These are phyloP conservation scores for Aspergillus novofumigatus DNA, from an alignment of 2,329 filamentous ascomycete species.

Conservation along the genomic window DNA sequence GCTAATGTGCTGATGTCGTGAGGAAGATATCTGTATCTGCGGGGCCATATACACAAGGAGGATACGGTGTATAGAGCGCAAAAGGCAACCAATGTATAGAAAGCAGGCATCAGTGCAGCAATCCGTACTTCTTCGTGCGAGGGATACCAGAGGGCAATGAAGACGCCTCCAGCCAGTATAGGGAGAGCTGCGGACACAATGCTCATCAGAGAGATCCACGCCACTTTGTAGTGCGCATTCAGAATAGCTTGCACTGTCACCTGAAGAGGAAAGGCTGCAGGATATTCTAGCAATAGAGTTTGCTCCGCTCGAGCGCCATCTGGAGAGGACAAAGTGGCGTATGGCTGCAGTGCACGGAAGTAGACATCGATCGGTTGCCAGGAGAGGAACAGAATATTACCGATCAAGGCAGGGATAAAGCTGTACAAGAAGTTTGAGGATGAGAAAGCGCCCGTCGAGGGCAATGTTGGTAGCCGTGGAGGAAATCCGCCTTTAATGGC, in stretches of 20 bases:
- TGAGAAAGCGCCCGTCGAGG: slow-evolving; percentile 66
- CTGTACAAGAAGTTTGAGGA: slow-evolving; percentile 83
- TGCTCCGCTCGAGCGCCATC: slow-evolving; percentile 52
- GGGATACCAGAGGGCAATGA: slow-evolving; percentile 58
- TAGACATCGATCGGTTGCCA: slow-evolving; percentile 59
- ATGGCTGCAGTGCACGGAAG: slow-evolving; percentile 57
- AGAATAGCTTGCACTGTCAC: slow-evolving; percentile 50
- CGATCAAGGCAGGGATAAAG: slow-evolving; percentile 58
- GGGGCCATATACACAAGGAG: slow-evolving; percentile 59
- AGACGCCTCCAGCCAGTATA: slow-evolving; percentile 57
- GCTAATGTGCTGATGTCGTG: slow-evolving; percentile 69
- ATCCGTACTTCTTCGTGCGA: slow-evolving; percentile 50
- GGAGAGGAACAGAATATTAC: slow-evolving; percentile 55
- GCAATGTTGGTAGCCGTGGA: slow-evolving; percentile 61
- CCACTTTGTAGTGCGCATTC: slow-evolving; percentile 56
- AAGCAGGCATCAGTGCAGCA: slow-evolving; percentile 68
- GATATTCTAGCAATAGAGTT: slow-evolving; percentile 56
- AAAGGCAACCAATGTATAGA: slow-evolving; percentile 68
- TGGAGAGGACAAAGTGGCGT: slow-evolving; percentile 49
- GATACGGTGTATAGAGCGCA: slow-evolving; percentile 66
- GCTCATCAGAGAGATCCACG: slow-evolving; percentile 53
- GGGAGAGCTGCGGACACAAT: slow-evolving; percentile 52
- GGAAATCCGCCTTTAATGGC: slow-evolving; percentile 66
- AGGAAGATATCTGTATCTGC: slow-evolving; percentile 61
- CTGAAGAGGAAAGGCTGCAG: slow-evolving; percentile 50